phyloP scores from a whole-genome alignment of 2,329 filamentous ascomycete genomes.

The Lachnellula hyalina region DNA sequence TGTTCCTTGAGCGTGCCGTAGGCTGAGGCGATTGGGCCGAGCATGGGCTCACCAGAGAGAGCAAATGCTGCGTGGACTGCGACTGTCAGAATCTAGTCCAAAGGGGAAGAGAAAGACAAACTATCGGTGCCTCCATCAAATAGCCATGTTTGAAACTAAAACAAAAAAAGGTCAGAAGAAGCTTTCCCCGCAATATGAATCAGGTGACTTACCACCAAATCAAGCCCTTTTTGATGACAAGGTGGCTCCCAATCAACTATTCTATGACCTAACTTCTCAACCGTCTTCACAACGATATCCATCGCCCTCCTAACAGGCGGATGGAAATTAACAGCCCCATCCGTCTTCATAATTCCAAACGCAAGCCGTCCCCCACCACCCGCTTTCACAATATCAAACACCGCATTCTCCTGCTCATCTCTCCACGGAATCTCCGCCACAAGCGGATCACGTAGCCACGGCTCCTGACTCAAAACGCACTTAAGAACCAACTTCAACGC shows the following conservation, averaged over 20 bases:
- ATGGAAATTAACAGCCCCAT: slow-evolving; percentile 45
- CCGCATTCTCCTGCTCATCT: slow-evolving; percentile 34
- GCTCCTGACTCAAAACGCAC: slow-evolving; percentile 50
- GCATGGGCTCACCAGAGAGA: slow-evolving; percentile 49
- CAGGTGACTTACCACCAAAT: slow-evolving; percentile 37
- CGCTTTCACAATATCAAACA: slow-evolving; percentile 36
- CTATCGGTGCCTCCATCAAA: slow-evolving; percentile 47
- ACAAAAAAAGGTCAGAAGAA: background rate
- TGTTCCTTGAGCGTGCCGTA: slow-evolving; percentile 30
- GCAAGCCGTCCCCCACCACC: slow-evolving; percentile 37
- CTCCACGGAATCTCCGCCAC: slow-evolving; percentile 64
- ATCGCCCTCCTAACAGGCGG: slow-evolving; percentile 54
- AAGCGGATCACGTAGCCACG: slow-evolving; percentile 63
- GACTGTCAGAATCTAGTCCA: background rate
- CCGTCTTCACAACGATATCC: slow-evolving; percentile 42
- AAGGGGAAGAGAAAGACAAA: slow-evolving; percentile 1
- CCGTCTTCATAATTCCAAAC: slow-evolving; percentile 49
- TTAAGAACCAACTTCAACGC: slow-evolving; percentile 52
- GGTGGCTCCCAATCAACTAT: slow-evolving; percentile 56
- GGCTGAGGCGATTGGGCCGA: slow-evolving; percentile 11
- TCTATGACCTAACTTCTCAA: slow-evolving; percentile 50
- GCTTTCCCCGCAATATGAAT: slow-evolving; percentile 13
- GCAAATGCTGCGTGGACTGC: slow-evolving; percentile 42
- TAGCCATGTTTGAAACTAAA: slow-evolving; percentile 32
- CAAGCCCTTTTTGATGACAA: slow-evolving; percentile 36